These are phyloP conservation scores for Ogataea allantospora DNA, from an alignment of 805 yeast species.

Conservation along the genomic window DNA sequence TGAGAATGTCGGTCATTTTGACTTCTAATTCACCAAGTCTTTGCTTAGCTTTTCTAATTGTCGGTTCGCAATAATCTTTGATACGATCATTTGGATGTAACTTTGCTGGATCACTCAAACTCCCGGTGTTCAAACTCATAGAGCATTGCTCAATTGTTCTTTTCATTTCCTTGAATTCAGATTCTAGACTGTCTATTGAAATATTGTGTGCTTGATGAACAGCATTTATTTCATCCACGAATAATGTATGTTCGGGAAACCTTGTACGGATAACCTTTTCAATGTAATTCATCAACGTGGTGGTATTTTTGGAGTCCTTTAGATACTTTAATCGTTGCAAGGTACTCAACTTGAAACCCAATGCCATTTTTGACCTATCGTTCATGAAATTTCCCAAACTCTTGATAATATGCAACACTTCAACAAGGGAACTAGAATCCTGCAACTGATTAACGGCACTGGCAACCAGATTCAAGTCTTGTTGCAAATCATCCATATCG, in stretches of 20 bases:
- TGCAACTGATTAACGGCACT: slow-evolving; percentile 54
- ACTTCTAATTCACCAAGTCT: slow-evolving; percentile 45
- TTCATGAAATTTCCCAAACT: slow-evolving; percentile 82
- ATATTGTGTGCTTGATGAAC: slow-evolving; percentile 56
- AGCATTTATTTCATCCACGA: slow-evolving; percentile 57
- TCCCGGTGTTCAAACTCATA: slow-evolving; percentile 44
- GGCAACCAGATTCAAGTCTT: slow-evolving; percentile 56
- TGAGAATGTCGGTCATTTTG: slow-evolving; percentile 50
- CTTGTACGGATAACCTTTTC: slow-evolving; percentile 64
- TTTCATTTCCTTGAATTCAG: slow-evolving; percentile 56
- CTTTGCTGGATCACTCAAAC: slow-evolving; percentile 40
- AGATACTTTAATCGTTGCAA: slow-evolving; percentile 67
- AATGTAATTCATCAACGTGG: slow-evolving; percentile 72
- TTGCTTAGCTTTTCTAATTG: slow-evolving; percentile 36
- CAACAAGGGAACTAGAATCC: slow-evolving; percentile 52
- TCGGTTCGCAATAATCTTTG: slow-evolving; percentile 49
- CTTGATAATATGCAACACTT: slow-evolving; percentile 62
- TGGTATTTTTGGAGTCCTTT: slow-evolving; percentile 66
- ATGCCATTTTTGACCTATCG: slow-evolving; percentile 62
- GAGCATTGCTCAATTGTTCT: slow-evolving; percentile 50
- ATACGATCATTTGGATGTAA: slow-evolving; percentile 69
- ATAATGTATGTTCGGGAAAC: slow-evolving; percentile 61
- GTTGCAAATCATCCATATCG: slow-evolving; percentile 61
- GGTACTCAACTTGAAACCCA: slow-evolving; percentile 69
- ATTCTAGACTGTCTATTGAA: slow-evolving; percentile 60